phyloP scores from a whole-genome alignment of 495 filamentous ascomycete genomes.

The Letharia columbiana region DNA sequence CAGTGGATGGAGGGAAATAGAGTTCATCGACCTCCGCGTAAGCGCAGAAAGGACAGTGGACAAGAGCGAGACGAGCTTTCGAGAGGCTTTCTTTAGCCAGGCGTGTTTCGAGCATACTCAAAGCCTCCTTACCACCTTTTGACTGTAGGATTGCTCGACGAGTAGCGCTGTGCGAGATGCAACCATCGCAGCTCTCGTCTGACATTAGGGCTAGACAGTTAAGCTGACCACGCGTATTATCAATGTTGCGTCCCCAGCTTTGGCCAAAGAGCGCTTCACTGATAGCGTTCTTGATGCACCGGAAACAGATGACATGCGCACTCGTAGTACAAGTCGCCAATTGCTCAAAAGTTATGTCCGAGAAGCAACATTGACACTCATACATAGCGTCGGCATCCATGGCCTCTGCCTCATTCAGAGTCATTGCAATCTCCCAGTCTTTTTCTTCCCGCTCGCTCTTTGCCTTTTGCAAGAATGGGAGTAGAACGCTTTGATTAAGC shows the following conservation, averaged over 20 bases:
- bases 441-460: slow-evolving; percentile 48
- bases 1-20: slow-evolving; percentile 46
- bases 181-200: slow-evolving; percentile 59
- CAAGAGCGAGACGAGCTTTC: slow-evolving; percentile 61
- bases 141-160: slow-evolving; percentile 59
- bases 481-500: slow-evolving; percentile 57
- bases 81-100: slow-evolving; percentile 63
- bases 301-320: slow-evolving; percentile 78
- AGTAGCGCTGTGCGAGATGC: slow-evolving; percentile 58
- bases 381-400: slow-evolving; percentile 59
- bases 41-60: slow-evolving; percentile 81
- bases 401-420: slow-evolving; percentile 69
- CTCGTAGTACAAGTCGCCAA: slow-evolving; percentile 62
- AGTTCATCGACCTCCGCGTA: slow-evolving; percentile 84
- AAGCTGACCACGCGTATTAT: slow-evolving; percentile 59
- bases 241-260: slow-evolving; percentile 74
- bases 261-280: slow-evolving; percentile 88
- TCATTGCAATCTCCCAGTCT: slow-evolving; percentile 56
- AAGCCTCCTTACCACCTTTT: slow-evolving; percentile 57
- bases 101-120: slow-evolving; percentile 65
- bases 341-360: slow-evolving; percentile 69
- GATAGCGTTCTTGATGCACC: slow-evolving; percentile 68
- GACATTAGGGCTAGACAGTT: slow-evolving; percentile 68
- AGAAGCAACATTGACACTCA: slow-evolving; percentile 89
- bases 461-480: slow-evolving; percentile 48